Conservation (phyloP, 2,329 filamentous ascomycete genomes). For the Fusarium sacchari region DNA sequence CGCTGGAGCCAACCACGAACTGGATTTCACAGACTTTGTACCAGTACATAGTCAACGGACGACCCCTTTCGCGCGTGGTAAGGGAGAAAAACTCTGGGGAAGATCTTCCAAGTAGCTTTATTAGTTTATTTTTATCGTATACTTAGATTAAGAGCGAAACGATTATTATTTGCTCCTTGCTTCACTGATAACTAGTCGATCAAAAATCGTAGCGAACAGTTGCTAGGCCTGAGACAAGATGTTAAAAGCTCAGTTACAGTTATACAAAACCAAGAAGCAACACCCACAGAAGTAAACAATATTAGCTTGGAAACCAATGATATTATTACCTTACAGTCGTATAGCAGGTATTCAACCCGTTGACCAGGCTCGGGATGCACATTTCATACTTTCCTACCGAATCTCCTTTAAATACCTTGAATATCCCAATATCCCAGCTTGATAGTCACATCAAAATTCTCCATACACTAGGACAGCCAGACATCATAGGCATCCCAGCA, state of each 20-base stretch:
- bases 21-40: not conserved
- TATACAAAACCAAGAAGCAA: not conserved
- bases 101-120: constrained; percentile 13
- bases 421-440: not conserved
- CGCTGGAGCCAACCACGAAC: constrained; percentile 5
- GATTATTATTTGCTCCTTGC: not conserved
- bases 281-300: not conserved
- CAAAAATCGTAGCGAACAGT: not conserved
- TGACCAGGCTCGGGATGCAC: not conserved
- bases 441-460: not conserved
- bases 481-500: not conserved
- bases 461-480: not conserved
- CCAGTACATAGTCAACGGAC: constrained; percentile 1
- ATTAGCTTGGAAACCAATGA: not conserved
- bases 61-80: constrained; percentile 13
- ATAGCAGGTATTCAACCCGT: not conserved
- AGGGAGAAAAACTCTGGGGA: constrained; percentile 19
- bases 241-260: not conserved
- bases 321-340: not conserved
- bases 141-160: not conserved
- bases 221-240: not conserved
- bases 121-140: not conserved
- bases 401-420: not conserved
- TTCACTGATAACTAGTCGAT: not conserved
- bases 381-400: not conserved